A percentile compares a stretch with the other conserved stretches of the same genome.
Evolutionary conservation across 1,139 yeast genomes (phyloP).

Genomic region (Debaryomycetaceae sp.): DNA sequence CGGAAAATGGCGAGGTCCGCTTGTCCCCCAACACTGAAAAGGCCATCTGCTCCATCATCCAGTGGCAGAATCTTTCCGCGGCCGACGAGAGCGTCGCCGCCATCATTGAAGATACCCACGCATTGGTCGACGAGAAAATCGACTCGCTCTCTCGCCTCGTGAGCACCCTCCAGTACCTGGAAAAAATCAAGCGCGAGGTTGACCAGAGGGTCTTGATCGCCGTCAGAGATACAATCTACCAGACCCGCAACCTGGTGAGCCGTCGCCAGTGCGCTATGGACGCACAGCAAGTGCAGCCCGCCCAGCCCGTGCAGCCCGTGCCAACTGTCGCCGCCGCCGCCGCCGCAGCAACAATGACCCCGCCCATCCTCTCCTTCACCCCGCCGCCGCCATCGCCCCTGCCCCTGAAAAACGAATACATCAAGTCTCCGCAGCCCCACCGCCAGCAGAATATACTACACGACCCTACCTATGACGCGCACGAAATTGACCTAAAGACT

Average conservation of each 20-base stretch:
- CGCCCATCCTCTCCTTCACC: neutral
- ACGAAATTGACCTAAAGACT: neutral
- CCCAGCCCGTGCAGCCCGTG: too few relatives aligned
- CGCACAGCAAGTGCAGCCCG: too few relatives aligned
- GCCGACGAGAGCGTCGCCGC: constrained; percentile 56
- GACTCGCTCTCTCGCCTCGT: constrained; percentile 68
- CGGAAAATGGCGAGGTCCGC: constrained; percentile 18
- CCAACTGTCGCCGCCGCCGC: too few relatives aligned
- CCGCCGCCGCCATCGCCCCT: neutral
- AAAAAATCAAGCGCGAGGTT: constrained; percentile 71
- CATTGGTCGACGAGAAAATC: constrained; percentile 52
- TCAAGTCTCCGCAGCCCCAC: neutral
- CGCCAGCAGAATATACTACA: neutral
- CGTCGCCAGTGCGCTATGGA: neutral
- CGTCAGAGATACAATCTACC: constrained; percentile 53
- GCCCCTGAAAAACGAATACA: neutral
- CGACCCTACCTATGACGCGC: too few relatives aligned
- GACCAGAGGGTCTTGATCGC: constrained; percentile 59
- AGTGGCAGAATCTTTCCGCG: constrained; percentile 45
- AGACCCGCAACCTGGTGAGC: constrained; percentile 15
- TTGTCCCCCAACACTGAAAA: constrained; percentile 67
- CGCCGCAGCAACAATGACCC: too few relatives aligned
- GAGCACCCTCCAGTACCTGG: constrained; percentile 69
- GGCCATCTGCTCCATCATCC: constrained; percentile 46
- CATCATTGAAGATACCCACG: constrained; percentile 60